Percentiles rank a stretch among this genome's conserved stretches.
phyloP scores from a whole-genome alignment of 1,284 basidiomycete species.

The Irpex lacteus region DNA sequence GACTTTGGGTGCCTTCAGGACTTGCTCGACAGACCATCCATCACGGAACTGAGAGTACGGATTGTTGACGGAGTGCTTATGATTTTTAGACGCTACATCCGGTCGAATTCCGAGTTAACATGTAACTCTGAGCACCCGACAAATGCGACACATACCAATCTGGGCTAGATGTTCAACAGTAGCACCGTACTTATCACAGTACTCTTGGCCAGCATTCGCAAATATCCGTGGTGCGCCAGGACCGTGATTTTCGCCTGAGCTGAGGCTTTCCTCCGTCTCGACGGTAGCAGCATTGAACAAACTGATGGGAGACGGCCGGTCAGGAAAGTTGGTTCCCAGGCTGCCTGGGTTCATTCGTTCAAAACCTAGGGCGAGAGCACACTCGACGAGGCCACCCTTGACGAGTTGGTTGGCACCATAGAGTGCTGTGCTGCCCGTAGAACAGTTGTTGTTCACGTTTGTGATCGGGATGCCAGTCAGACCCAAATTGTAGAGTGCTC shows the following conservation, averaged over 20 bases:
- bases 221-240: conserved; percentile 76
- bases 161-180: conserved; percentile 68
- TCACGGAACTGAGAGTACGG: conserved; percentile 85
- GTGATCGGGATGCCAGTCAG: conserved; percentile 84
- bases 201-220: conserved; percentile 76
- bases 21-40: conserved; percentile 71
- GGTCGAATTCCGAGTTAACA: not conserved
- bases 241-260: conserved; percentile 61
- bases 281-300: conserved; percentile 42
- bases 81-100: conserved; percentile 73
- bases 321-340: conserved; percentile 67
- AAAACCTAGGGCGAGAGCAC: conserved; percentile 82
- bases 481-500: conserved; percentile 84
- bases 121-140: too few relatives aligned
- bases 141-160: too few relatives aligned
- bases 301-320: conserved; percentile 59
- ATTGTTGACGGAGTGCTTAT: conserved; percentile 79
- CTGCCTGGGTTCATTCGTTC: conserved; percentile 86
- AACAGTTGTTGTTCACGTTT: conserved; percentile 87
- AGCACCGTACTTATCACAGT: conserved; percentile 75
- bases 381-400: conserved; percentile 70
- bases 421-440: conserved; percentile 74
- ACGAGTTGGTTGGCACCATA: conserved; percentile 69
- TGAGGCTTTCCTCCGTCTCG: conserved; percentile 52
- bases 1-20: conserved; percentile 64